Conservation (phyloP, 2,329 filamentous ascomycete species). For the Colletotrichum higginsianum region DNA sequence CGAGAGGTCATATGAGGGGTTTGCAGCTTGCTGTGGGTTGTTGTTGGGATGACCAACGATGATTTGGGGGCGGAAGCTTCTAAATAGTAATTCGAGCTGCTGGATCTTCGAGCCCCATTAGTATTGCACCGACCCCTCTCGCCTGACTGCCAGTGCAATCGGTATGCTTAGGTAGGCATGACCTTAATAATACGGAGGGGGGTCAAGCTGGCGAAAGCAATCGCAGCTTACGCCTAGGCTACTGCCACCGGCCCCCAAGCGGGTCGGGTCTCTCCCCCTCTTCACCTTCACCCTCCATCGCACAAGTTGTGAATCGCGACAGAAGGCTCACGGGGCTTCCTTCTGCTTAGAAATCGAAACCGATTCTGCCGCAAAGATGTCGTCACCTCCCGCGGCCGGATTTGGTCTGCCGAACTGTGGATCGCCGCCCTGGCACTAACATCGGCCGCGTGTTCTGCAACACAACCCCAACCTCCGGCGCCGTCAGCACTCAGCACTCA, state of each 20-base stretch:
- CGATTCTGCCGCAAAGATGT: neutral
- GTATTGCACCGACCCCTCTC: constrained; percentile 24
- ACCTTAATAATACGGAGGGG: constrained; percentile 28
- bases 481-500: neutral
- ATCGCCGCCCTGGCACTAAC: neutral
- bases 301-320: neutral
- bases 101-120: neutral
- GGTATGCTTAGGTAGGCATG: neutral
- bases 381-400: constrained; percentile 16
- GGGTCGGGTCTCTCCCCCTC: no score
- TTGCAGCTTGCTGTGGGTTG: neutral
- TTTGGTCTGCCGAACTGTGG: neutral
- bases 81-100: constrained; percentile 30
- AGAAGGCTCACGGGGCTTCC: constrained; percentile 3
- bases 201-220: constrained; percentile 9
- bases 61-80: constrained; percentile 1
- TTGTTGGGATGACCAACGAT: neutral
- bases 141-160: neutral
- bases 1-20: constrained; percentile 31
- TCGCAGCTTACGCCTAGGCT: no score
- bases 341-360: constrained; percentile 39
- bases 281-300: constrained; percentile 6
- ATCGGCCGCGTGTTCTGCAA: neutral
- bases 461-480: neutral
- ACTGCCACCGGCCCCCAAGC: no score